Conservation (phyloP, 208 protist species). For the Trichomonas vaginalis region DNA sequence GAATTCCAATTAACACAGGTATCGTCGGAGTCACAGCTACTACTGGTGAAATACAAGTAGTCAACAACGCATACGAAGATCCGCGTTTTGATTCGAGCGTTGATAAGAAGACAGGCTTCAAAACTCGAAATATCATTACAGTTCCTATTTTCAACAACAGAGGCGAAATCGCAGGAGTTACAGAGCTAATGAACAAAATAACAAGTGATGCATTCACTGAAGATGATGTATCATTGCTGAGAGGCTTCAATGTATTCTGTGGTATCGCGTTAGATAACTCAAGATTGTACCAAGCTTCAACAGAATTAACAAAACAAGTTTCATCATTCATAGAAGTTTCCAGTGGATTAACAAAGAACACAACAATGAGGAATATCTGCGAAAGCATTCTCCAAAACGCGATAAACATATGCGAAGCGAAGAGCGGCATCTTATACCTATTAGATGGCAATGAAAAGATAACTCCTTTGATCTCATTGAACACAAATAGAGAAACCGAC, state of each 20-base stretch:
- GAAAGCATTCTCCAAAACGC: neutral
- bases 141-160: slow-evolving; percentile 23
- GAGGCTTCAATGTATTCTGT: slow-evolving; percentile 10
- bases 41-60: slow-evolving; percentile 35
- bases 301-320: neutral
- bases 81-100: slow-evolving; percentile 26
- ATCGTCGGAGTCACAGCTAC: slow-evolving; percentile 28
- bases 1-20: slow-evolving; percentile 19
- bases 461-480: neutral
- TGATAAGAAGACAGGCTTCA: neutral
- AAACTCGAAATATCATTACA: neutral
- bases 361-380: neutral
- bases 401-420: neutral
- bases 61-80: slow-evolving; percentile 43
- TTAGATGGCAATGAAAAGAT: neutral
- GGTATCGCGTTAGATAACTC: neutral
- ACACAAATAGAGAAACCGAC: neutral
- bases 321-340: neutral
- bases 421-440: neutral
- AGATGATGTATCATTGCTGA: slow-evolving; percentile 18
- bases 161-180: slow-evolving; percentile 36
- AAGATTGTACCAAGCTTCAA: neutral
- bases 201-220: neutral
- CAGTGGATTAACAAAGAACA: neutral
- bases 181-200: slow-evolving; percentile 40